Conservation (phyloP, 805 yeast species). For the Myxozyma sirexii region DNA sequence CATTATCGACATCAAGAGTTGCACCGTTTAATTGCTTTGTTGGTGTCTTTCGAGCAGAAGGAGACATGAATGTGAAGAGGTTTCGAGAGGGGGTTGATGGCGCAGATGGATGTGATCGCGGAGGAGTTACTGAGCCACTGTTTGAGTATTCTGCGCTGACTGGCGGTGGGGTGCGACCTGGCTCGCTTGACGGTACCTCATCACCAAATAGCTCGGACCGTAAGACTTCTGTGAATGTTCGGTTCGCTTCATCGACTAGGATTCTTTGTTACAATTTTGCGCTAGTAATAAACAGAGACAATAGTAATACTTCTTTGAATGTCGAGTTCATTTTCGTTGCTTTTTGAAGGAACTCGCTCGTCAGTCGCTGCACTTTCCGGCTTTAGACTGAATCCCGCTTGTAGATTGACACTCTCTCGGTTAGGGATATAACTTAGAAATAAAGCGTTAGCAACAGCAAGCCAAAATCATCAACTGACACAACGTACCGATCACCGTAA, state of each 20-base stretch:
- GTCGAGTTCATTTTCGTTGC: constrained; percentile 58
- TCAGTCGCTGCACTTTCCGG: constrained; percentile 44
- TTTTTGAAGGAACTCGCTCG: constrained; percentile 25
- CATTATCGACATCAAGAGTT: constrained; percentile 60
- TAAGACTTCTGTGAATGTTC: constrained; percentile 81
- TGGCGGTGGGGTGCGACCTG: constrained; percentile 39
- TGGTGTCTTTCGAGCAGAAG: constrained; percentile 52
- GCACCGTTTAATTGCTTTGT: constrained; percentile 39
- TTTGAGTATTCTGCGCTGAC: constrained; percentile 9
- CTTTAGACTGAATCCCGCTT: constrained; percentile 74
- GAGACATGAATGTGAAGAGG: constrained; percentile 74
- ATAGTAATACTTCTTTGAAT: constrained; percentile 48
- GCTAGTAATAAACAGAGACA: neutral
- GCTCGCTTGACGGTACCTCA: constrained; percentile 57
- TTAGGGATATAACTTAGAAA: constrained; percentile 71
- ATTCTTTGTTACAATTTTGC: neutral
- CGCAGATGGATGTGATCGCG: constrained; percentile 35
- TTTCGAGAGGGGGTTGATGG: constrained; percentile 52
- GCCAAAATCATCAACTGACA: neutral
- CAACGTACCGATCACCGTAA: constrained; percentile 22
- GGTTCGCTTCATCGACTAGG: constrained; percentile 74
- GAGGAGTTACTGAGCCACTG: constrained; percentile 27
- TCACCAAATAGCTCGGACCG: constrained; percentile 92
- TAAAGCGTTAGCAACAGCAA: neutral
- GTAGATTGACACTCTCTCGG: constrained; percentile 81